Base-by-base conservation (phyloP, 1,284 basidiomycete species). In the Malassezia yamatoensis region DNA sequence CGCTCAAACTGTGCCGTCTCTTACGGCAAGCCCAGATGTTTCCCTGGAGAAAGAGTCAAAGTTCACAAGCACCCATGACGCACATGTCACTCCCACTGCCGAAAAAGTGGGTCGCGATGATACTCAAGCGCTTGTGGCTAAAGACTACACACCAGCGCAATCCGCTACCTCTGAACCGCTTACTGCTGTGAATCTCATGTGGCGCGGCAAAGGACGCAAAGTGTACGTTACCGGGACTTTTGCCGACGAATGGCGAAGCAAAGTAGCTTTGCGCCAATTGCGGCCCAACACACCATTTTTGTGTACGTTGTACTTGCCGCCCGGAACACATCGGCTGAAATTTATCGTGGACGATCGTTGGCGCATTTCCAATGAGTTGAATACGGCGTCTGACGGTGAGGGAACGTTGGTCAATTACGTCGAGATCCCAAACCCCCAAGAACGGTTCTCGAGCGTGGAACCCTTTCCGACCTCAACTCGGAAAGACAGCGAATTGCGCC, bases 321-420 rank as follows among this genome's bases (percentile, higher is more conserved):
- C 91, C 0, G 94, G 93, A 20, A 91, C 90, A 2, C 91, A 98
- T 73, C 87, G 93, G 59, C 81, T 96, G 72, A 90, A 91, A 63
- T 98, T 96, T 79, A 83, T 96, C 64, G 89, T 98, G 58, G 94
- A 98, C 76, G 86, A 88, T 56, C 82, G 85, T 49, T 90, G 86
- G 85, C 83, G 85, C 57, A 81, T 81, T 52, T 81, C 81, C 11
- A 78, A 80, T 63, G 84, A 90, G 62, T 81, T 94, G 20, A 86
- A 90, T 8, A 87, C 88, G 1, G 89, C 91, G 0, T 89, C 90
- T 33, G 91, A 96, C 73, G 88, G 90, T 66, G 88, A 94, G 68
- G 93, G 94, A 33, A 87, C 87, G 34, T 79, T 98, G 50, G 90
- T 94, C 63, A 98, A 98, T 78, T 96, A 94, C 75, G 67, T 74